A percentile compares a stretch with the other conserved stretches of the same genome.
phyloP scores from a whole-genome alignment of 257 asterid species.

The Voacanga thouarsii region DNA sequence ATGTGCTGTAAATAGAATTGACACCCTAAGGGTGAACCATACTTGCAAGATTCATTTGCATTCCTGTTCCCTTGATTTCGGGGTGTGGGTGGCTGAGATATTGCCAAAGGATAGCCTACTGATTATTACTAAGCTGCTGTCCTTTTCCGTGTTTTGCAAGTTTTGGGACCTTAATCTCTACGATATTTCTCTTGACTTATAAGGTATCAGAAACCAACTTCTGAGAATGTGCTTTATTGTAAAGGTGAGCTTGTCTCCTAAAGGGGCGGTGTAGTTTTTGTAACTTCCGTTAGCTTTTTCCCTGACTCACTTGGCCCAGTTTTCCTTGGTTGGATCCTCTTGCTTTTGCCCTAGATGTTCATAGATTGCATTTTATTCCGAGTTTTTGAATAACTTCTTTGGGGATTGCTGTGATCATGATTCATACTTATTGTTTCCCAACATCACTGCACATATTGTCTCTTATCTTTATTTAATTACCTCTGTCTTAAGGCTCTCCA shows the following conservation, averaged over 20 bases:
- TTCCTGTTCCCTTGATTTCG: background rate
- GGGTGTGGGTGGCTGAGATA: background rate
- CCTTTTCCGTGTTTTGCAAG: background rate
- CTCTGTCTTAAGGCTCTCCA: background rate
- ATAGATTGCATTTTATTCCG: background rate
- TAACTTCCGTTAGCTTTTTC: background rate
- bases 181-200: background rate
- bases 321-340: background rate
- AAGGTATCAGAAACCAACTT: background rate
- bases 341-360: background rate
- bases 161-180: background rate
- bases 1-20: no score
- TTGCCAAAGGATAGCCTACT: background rate
- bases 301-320: background rate
- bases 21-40: background rate
- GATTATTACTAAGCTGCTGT: background rate
- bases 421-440: background rate
- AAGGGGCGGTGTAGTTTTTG: no score
- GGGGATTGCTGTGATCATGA: background rate
- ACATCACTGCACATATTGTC: background rate
- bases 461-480: background rate
- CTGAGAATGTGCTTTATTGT: background rate
- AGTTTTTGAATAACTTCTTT: background rate
- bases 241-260: background rate
- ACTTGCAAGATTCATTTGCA: background rate